Conservation (phyloP, 257 asterid species). For the Solanum chilense region DNA sequence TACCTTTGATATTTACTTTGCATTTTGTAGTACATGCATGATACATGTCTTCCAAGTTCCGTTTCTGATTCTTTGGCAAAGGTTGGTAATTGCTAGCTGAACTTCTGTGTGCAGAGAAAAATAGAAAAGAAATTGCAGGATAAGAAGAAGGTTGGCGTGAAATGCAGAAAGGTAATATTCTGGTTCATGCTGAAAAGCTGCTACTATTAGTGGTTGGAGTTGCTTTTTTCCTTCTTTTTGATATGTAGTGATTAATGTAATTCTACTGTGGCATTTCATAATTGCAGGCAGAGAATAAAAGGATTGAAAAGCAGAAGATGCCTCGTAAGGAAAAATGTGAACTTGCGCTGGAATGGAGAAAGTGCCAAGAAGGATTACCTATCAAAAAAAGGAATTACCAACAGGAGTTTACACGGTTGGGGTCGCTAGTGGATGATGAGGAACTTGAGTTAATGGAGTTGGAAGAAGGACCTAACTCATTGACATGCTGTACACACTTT, state of each 20-base stretch:
- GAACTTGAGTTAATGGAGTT: conserved; percentile 85
- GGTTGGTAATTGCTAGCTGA: background rate
- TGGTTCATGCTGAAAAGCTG: background rate
- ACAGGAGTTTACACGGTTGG: conserved; percentile 33
- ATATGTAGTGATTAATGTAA: background rate
- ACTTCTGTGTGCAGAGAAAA: conserved; percentile 45
- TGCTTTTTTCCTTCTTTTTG: background rate
- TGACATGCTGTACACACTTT: conserved; percentile 73
- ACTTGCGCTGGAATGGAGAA: conserved; percentile 48
- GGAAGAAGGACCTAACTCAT: conserved; percentile 71
- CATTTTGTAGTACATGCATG: background rate
- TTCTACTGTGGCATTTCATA: conserved; percentile 5
- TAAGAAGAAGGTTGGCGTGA: conserved; percentile 43
- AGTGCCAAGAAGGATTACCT: conserved; percentile 28
- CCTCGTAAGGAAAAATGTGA: conserved; percentile 59
- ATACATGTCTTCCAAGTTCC: background rate
- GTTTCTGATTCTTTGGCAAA: background rate
- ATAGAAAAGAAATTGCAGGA: conserved; percentile 48
- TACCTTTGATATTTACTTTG: conserved; percentile 2
- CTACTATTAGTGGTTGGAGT: background rate
- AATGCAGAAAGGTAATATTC: conserved; percentile 45
- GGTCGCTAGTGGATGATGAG: conserved; percentile 72
- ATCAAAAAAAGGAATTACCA: conserved; percentile 15
- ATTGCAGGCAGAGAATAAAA: conserved; percentile 45
- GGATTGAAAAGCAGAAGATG: conserved; percentile 30